phyloP scores from a whole-genome alignment of 805 yeast genomes.

The Yamadazyma scolyti region DNA sequence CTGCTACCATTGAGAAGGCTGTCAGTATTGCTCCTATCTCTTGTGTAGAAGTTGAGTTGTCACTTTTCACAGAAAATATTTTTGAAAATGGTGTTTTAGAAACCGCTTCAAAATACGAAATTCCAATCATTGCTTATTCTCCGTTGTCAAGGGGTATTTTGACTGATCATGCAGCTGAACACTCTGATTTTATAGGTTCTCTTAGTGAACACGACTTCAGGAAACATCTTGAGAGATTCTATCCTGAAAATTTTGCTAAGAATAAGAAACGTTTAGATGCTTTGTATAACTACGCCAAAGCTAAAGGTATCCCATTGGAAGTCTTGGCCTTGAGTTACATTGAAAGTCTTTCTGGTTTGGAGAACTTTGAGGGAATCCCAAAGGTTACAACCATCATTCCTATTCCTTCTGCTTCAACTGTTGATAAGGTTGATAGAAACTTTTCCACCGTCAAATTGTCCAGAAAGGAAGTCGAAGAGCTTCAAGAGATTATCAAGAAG shows the following conservation, averaged over 20 bases:
- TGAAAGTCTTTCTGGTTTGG: slow-evolving; percentile 64
- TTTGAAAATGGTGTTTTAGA: slow-evolving; percentile 60
- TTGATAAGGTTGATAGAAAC: slow-evolving; percentile 60
- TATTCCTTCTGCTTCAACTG: slow-evolving; percentile 73
- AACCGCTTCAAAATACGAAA: slow-evolving; percentile 50
- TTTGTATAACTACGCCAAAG: slow-evolving; percentile 48
- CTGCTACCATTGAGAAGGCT: slow-evolving; percentile 59
- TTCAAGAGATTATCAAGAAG: slow-evolving; percentile 42
- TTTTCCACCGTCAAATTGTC: slow-evolving; percentile 43
- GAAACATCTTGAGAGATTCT: slow-evolving; percentile 41
- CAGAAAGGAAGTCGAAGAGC: slow-evolving; percentile 53
- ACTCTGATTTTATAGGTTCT: slow-evolving; percentile 15
- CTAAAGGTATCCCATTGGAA: slow-evolving; percentile 56
- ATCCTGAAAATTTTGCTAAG: slow-evolving; percentile 48
- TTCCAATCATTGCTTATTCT: slow-evolving; percentile 76
- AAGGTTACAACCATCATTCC: slow-evolving; percentile 61
- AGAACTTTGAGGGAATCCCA: slow-evolving; percentile 38
- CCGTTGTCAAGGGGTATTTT: slow-evolving; percentile 80
- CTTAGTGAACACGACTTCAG: slow-evolving; percentile 4
- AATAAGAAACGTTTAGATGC: slow-evolving; percentile 50
- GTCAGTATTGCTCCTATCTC: slow-evolving; percentile 52
- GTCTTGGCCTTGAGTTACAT: slow-evolving; percentile 38
- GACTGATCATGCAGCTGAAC: slow-evolving; percentile 54
- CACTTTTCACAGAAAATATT: slow-evolving; percentile 64
- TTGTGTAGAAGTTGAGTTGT: slow-evolving; percentile 76